Evolutionary conservation across 1,139 yeast species (phyloP), one percentile per base, ranked within the genome.

Genomic region (Kurtzmaniella natalensis): DNA sequence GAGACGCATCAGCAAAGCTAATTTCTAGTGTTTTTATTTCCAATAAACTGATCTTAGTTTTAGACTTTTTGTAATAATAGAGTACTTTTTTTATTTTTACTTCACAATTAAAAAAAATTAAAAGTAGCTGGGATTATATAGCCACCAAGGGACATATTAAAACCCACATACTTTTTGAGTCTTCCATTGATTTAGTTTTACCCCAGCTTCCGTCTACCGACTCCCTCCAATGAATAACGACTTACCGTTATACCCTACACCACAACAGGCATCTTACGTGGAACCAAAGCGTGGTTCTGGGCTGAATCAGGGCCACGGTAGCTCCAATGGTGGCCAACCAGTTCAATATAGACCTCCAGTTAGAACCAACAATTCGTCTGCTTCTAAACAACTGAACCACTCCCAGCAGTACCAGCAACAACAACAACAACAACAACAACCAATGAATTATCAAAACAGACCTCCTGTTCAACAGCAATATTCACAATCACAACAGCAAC

Each of bases 211-310:
- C n/a, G n/a, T n/a, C n/a, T n/a, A n/a, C n/a, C n/a, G n/a, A n/a
- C n/a, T n/a, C n/a, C n/a, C n/a, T n/a, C n/a, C n/a, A n/a, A n/a
- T n/a, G n/a, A 19, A 20, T 28, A 28, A 68, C 54, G 73, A 68
- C 27, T 55, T 69, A 42, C 75, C 75, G 18, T 52, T 59, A 50
- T 68, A 66, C 47, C 75, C 74, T 6, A 69, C 75, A 19, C 75
- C 75, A 1, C 69, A 63, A 37, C 72, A 68, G 50, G 70, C 71
- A 5, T 56, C 69, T 3, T 65, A 67, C 42, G 57, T 55, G 21
- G 52, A 44, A 28, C 42, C 41, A 13, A 41, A 45, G 25, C 35
- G 36, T 14, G n/a, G n/a, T n/a, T 21, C 36, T 22, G 31, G 41
- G 28, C 39, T 42, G 22, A 29, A 14, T n/a, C 26, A 11, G 26